Base-by-base conservation (phyloP, 805 yeast genomes). In the Zygosaccharomyces bailii region DNA sequence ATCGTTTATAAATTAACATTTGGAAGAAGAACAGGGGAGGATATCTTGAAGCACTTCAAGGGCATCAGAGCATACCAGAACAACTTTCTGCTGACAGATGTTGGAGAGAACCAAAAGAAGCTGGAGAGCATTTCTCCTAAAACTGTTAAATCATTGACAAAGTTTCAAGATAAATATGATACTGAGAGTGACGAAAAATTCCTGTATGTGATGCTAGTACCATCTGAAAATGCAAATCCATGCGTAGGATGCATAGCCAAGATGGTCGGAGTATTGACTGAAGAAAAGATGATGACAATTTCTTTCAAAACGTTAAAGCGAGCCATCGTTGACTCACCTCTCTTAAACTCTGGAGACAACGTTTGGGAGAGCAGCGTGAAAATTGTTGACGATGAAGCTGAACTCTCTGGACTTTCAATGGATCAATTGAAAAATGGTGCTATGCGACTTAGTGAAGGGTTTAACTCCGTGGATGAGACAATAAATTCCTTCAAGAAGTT, bases 1-100 rank as follows among this genome's bases (percentile, higher is more conserved):
- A 74, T 81, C 32, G 68, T 79, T 18, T 82, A 81, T 61, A 74
- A 77, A 44, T 76, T 81, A n/a, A 67, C 77, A 1, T 74, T 79
- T 42, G 60, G 72, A 13, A 66, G 72, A 42, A 62, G 67, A 42
- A 70, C 72, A 41, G 82, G 79, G 1, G 69, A 74, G 8, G 66
- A 72, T 2, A 59, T 80, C 14, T 60, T 79, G 34, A 64, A 70
- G 17, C 66, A 74, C 20, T 77, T 66, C 55, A 59, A 60, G 39
- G 43, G 47, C 5, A 51, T 54, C 38, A 30, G 40, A 10, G 47
- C 34, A 14, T 53, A 55, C 44, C 51, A 52, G 48, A 52, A 54
- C 40, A 44, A 59, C 24, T 43, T 56, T 33, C 48, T 57, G 4
- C 48, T 60, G 14, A 50, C 48, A 13, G 42, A 40, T 14, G 38